Base-by-base conservation (phyloP, 2,329 filamentous ascomycete species). In the Diaporthe sp. region DNA sequence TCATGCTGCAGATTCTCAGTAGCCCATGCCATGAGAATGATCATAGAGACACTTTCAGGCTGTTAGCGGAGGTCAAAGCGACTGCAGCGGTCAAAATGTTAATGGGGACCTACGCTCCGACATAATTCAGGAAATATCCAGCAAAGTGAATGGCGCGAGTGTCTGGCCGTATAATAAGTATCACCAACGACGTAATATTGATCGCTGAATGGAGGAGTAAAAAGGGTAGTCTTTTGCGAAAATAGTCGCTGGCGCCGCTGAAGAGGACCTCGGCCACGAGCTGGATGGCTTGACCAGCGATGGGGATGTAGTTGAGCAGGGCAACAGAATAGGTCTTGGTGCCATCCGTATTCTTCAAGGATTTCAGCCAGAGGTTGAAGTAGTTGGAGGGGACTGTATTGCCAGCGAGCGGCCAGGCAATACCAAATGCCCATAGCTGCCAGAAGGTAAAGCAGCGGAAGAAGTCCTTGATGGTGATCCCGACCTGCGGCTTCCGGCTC, bases 341-440 rank as follows among this genome's bases (percentile, higher is more conserved):
- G 30, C 72, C 72, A 8, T 74, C 64, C 2, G 72, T 13, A 15
- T 74, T 74, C 4, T 45, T 74, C 35, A 74, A 25, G 6, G 72
- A 74, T 45, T 74, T 74, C 13, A 74, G 66, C 66, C 72, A 74
- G 5, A 74, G 35, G 55, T 74, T 74, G 66, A 74, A 74, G 45
- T 71, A 74, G 40, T 71, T 74, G 19, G 72, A 50, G 22, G 72
- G 66, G 15, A 52, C 33, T 2, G 40, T 61, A 45, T 74, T 74
- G 19, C 72, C 55, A 5, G 52, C 72, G 55, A 74, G 42, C 1
- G 72, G 72, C 72, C 72, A 74, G 9, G 72, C 64, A 4, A 71
- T 30, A 1, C 54, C 66, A 22, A 74, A 57, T 7, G 66, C 64
- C 72, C 72, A 74, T 2, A 74, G n/a, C 55, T 74, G 72, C 72